phyloP scores from a whole-genome alignment of 1,284 basidiomycete genomes.

The Ceratobasidium sp. region DNA sequence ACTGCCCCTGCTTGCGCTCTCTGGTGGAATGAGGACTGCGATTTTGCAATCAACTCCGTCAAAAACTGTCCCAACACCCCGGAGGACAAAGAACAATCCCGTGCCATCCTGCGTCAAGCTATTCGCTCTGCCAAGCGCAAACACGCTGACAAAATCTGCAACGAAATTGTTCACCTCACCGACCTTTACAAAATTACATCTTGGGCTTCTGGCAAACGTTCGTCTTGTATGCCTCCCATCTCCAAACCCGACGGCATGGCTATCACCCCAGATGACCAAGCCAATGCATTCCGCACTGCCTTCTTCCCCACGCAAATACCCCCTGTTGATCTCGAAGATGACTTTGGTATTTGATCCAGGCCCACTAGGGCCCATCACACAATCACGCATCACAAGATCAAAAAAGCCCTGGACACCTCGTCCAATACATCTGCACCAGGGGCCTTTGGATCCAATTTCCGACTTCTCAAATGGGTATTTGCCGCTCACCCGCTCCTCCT shows the following conservation, averaged over 20 bases:
- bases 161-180: neutral
- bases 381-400: too few species aligned
- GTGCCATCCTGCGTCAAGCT: neutral
- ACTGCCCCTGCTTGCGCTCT: neutral
- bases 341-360: neutral
- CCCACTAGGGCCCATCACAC: neutral
- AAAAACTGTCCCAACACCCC: neutral
- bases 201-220: neutral
- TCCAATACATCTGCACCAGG: conserved; percentile 22
- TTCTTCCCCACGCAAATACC: neutral
- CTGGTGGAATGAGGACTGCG: conserved; percentile 16
- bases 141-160: neutral
- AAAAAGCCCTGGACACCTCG: neutral
- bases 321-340: neutral
- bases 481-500: too few species aligned
- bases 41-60: neutral
- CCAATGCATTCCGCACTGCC: neutral
- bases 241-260: too few species aligned
- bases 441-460: conserved; percentile 10
- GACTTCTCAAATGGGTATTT: conserved; percentile 24
- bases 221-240: neutral
- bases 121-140: neutral
- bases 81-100: neutral
- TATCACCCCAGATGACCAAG: neutral
- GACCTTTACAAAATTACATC: neutral